phyloP scores from a whole-genome alignment of 2,329 filamentous ascomycete species.

The Lecanicillium sp. region DNA sequence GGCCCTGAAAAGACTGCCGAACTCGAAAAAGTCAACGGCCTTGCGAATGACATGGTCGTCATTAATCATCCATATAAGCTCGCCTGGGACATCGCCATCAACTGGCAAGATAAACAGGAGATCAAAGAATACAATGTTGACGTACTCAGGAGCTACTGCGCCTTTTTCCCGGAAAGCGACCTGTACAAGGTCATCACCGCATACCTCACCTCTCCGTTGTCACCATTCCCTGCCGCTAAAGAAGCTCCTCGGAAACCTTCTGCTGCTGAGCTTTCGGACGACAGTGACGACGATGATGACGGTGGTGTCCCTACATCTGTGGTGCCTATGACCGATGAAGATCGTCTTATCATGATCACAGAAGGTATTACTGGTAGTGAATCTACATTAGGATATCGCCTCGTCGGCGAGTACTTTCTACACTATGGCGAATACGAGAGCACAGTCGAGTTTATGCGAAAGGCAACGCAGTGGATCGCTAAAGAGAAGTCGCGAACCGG shows the following conservation, averaged over 20 bases:
- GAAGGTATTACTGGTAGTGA: constrained; percentile 59
- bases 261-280: constrained; percentile 33
- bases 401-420: constrained; percentile 78
- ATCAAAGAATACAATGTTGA: constrained; percentile 70
- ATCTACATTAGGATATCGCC: constrained; percentile 73
- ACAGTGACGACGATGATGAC: constrained; percentile 52
- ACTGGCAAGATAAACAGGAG: constrained; percentile 76
- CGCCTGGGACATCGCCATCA: constrained; percentile 84
- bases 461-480: constrained; percentile 54
- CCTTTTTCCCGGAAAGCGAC: constrained; percentile 76
- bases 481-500: constrained; percentile 60
- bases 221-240: constrained; percentile 57
- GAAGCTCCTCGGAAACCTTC: constrained; percentile 14
- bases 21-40: constrained; percentile 61
- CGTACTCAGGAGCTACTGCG: constrained; percentile 71
- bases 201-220: constrained; percentile 75
- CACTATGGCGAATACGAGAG: constrained; percentile 78
- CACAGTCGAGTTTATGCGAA: constrained; percentile 70
- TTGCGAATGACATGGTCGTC: constrained; percentile 89
- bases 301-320: constrained; percentile 44
- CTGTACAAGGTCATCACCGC: constrained; percentile 74
- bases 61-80: constrained; percentile 85
- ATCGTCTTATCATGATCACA: constrained; percentile 72
- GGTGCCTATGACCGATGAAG: constrained; percentile 61
- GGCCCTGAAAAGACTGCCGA: constrained; percentile 61